Evolutionary conservation across 768 basidiomycete species (phyloP).

Genomic region (Mycena polygramma): DNA sequence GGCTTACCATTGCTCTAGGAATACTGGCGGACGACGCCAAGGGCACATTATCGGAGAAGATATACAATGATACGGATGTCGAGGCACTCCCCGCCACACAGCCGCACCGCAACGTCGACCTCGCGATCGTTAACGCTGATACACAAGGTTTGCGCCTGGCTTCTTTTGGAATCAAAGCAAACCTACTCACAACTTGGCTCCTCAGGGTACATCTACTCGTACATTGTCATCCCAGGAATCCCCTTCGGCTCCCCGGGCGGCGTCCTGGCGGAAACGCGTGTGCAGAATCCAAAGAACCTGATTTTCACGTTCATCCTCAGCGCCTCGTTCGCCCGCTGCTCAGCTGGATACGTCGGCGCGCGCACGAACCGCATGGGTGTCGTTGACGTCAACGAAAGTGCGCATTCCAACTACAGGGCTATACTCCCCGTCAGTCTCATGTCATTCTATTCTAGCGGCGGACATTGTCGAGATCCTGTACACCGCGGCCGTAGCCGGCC

Average conservation of each 20-base stretch:
- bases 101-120: conserved; percentile 64
- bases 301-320: neutral
- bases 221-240: conserved; percentile 25
- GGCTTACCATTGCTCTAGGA: conserved; percentile 41
- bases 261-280: conserved; percentile 49
- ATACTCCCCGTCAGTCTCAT: neutral
- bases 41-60: conserved; percentile 54
- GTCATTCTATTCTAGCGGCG: neutral
- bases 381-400: conserved; percentile 30
- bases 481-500: neutral
- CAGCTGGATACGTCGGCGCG: conserved; percentile 17
- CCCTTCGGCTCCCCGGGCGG: conserved; percentile 44
- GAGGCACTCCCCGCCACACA: conserved; percentile 59
- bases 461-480: conserved; percentile 21
- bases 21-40: conserved; percentile 58
- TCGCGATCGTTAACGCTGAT: conserved; percentile 61
- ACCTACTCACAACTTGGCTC: too few species aligned
- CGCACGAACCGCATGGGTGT: conserved; percentile 15
- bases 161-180: neutral
- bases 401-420: neutral
- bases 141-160: conserved; percentile 51
- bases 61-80: conserved; percentile 64
- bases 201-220: conserved; percentile 15
- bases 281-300: conserved; percentile 44
- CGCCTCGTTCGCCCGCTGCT: conserved; percentile 13